Percentiles rank a stretch among this genome's conserved stretches.
These are phyloP conservation scores for Medicago arabica DNA, from an alignment of 306 rosid genomes.

Conservation along the genomic window DNA sequence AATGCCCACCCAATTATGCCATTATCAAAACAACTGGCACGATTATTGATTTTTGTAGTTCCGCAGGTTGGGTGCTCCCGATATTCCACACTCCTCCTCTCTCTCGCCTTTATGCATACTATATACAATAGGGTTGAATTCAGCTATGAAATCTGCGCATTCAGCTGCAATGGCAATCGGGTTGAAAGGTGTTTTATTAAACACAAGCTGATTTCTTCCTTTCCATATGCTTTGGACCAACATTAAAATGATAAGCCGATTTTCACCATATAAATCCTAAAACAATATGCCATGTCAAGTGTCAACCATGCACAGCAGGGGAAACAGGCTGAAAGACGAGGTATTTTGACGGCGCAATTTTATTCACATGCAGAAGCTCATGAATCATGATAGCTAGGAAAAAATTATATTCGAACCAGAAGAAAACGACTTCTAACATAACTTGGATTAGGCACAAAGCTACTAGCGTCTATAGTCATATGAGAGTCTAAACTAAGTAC, in stretches of 20 bases:
- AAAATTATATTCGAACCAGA: background rate
- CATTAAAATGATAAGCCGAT: background rate
- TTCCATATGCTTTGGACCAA: background rate
- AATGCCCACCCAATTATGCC: background rate
- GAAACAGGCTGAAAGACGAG: background rate
- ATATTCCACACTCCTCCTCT: background rate
- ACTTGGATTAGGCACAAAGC: background rate
- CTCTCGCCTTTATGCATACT: background rate
- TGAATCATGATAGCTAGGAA: background rate
- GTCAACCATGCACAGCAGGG: background rate
- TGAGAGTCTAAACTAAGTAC: constrained; percentile 2
- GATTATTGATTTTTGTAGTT: background rate
- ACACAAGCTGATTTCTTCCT: background rate
- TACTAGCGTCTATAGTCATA: background rate
- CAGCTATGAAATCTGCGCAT: too few relatives aligned
- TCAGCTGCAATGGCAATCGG: background rate
- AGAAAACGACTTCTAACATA: background rate
- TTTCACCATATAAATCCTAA: background rate
- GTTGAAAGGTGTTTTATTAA: background rate
- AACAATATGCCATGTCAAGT: background rate
- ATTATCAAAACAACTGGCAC: background rate
- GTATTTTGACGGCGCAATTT: background rate
- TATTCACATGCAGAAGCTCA: background rate
- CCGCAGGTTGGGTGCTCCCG: background rate
- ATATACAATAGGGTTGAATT: too few relatives aligned